Conservation (phyloP, 2,329 filamentous ascomycete species). For the Trichoderma guizhouense region DNA sequence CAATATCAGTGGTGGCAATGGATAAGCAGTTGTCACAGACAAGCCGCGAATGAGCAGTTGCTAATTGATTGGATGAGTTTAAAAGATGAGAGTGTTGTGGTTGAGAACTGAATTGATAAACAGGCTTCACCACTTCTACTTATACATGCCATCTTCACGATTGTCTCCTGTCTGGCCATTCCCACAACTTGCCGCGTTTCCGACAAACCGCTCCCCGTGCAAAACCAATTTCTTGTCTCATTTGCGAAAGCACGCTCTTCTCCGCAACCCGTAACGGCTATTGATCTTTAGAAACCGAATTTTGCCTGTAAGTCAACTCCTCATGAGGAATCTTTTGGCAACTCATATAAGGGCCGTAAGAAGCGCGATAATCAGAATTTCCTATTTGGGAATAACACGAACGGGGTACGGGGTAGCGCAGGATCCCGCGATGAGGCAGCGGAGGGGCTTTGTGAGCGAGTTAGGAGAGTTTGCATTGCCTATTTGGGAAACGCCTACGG, state of each 20-base stretch:
- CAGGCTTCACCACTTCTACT: background rate
- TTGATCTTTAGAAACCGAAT: background rate
- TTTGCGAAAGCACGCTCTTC: background rate
- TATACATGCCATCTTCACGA: background rate
- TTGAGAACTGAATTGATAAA: background rate
- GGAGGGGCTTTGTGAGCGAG: background rate
- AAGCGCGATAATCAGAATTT: conserved; percentile 11
- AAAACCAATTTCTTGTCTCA: background rate
- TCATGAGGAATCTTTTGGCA: conserved; percentile 9
- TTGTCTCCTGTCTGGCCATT: background rate
- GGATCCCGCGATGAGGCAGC: background rate
- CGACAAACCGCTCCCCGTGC: background rate
- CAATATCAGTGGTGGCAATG: background rate
- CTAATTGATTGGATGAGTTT: background rate
- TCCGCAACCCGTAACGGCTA: background rate
- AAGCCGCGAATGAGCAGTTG: background rate
- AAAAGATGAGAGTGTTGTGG: background rate
- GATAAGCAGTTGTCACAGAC: background rate
- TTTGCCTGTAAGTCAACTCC: background rate
- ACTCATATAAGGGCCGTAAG: background rate
- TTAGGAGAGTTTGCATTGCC: background rate
- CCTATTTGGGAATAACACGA: background rate
- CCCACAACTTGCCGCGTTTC: background rate
- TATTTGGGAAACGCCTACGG: background rate
- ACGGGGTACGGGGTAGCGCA: background rate